Evolutionary conservation across 106 monocot species (phyloP), one percentile per base, ranked within the genome.

Genomic region (Dendrobium huoshanense): DNA sequence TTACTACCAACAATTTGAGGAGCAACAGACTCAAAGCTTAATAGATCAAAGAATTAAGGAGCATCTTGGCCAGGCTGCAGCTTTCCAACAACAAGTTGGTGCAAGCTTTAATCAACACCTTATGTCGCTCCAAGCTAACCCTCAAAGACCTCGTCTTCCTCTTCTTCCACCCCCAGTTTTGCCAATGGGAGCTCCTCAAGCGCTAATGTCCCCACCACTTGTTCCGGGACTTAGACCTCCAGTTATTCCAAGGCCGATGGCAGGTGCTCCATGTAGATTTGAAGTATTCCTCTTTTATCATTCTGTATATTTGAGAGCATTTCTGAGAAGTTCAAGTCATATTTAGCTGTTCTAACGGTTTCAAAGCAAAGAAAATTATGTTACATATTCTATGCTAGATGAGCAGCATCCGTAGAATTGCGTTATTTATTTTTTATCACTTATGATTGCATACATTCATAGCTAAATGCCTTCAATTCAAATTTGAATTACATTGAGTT

Each of bases 21-120:
- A 94, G 78, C 97, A 94, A 80, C 94, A 94, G 45, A 94, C 94
- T 45, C 92, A 94, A 76, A 94, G 92, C 65, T 83, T 98, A 67
- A 94, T 98, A 77, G 94, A 97, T 87, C 94, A 97, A 80, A 94
- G 92, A 87, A 94, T 97, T 55, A 97, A 94, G 78, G 96, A 97
- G 79, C 94, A 97, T 86, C 84, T 97, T 24, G 94, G 96, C 19
- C 96, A 96, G 77, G 87, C 96, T 75, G 92, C 90, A 80, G 88
- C 89, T 67, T 91, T 87, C 72, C 92, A 90, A 75, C 82, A 84
- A 3, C 90, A 95, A 91, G 89, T 94, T 55, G 96, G 96, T 85
- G 92, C 92, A 19, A 81, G 87, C 44, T 97, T 90, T 79, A 92
- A 95, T 40, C 90, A 89, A 80, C 93, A 89, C 81, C 85, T 92